Base-by-base conservation (phyloP, 768 basidiomycete genomes). In the Goffeauzyma gilvescens region DNA sequence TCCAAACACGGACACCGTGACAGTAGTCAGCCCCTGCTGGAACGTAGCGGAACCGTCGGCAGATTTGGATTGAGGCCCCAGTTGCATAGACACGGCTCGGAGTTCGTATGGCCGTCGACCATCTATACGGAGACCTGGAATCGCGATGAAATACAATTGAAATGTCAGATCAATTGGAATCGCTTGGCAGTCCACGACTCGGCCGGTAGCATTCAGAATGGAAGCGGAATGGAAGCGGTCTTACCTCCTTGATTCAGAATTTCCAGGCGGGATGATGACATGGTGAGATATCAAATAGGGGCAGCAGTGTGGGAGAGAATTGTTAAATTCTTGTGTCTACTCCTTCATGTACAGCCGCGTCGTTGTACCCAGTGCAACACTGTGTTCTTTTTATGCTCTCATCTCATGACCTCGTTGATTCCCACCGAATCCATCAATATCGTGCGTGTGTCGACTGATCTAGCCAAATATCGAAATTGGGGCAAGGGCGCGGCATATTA, bases 91-190 rank as follows among this genome's bases (percentile, higher is more conserved):
- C 47, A 89, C 72, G 47, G 78, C 75, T 38, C 90, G 77, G 24
- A 96, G 69, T 60, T 95, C 90, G 64, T 78, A 83, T 46, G 89
- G 87, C n/a, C 79, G 71, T 34, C 90, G 73, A 33, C 83, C 84
- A 63, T 96, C 90, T 21, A 85, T 85, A 48, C 90, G 81, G 55
- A 81, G 82, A 20, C 61, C 61, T 62, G 7, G 15, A 30, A 30
- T 23, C 1, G 32, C 15, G 22, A 14, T 15, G 18, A 31, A 34
- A 13, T 5, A 14, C 20, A 14, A 9, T 13, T 10, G 15, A 24
- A 7, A 30, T 8, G 21, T 12, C 20, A 38, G 1, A 22, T 18
- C 5, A 28, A 10, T 39, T 24, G 22, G 15, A 23, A 31, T 21
- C 6, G 28, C 1, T 10, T 5, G n/a, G 15, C 15, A 8, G 22